Percentiles rank a stretch among this genome's conserved stretches.
These are phyloP conservation scores for Fagopyrum esculentum DNA, from an alignment of 148 eudicot genomes.

Conservation along the genomic window DNA sequence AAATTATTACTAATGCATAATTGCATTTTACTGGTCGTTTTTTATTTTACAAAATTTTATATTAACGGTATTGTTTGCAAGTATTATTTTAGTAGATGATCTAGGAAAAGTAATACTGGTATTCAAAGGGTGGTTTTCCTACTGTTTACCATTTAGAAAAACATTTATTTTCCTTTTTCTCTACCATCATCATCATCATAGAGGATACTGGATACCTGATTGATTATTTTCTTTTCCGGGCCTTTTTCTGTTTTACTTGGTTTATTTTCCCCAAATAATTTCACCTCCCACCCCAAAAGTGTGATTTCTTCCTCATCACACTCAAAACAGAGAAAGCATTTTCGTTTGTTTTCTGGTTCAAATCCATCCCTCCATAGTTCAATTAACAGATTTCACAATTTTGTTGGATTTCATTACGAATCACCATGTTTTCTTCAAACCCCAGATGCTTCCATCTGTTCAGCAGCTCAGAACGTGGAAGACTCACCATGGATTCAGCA, in stretches of 20 bases:
- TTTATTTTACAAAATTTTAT: no score
- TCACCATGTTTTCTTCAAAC: not conserved
- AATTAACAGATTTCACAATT: not conserved
- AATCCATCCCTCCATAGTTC: not conserved
- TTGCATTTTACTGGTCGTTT: no score
- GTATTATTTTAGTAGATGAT: no score
- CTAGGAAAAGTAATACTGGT: no score
- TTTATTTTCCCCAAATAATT: slow-evolving; percentile 5
- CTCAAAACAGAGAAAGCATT: not conserved
- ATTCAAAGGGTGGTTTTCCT: no score
- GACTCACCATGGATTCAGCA: not conserved
- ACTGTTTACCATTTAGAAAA: not conserved
- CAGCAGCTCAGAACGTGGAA: not conserved
- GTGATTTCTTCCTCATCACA: not conserved
- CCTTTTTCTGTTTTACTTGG: not conserved
- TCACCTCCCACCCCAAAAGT: not conserved
- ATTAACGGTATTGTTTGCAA: no score
- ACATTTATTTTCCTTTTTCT: not conserved
- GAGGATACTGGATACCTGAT: slow-evolving; percentile 6
- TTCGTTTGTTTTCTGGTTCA: not conserved
- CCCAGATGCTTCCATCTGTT: not conserved
- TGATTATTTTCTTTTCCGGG: not conserved
- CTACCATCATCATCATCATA: not conserved
- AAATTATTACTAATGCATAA: no score
- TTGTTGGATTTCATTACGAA: not conserved